A percentile compares a stretch with the other conserved stretches of the same genome.
These are phyloP conservation scores for Acer yangbiense DNA, from an alignment of 345 rosid genomes.

Conservation along the genomic window DNA sequence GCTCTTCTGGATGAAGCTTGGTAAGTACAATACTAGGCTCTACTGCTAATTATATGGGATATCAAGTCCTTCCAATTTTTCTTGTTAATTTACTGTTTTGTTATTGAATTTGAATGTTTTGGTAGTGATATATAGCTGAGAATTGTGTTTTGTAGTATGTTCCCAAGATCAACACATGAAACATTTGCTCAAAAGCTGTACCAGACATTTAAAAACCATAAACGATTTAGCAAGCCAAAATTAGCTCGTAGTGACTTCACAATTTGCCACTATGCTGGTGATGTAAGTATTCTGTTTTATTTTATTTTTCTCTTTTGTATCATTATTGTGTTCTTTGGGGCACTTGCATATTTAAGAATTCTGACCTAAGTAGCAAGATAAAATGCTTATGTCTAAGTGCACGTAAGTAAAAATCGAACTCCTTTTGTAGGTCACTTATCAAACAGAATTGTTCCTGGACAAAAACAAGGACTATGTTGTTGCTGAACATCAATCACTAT, in stretches of 20 bases:
- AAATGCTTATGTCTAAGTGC: neutral
- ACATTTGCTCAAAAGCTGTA: constrained; percentile 98
- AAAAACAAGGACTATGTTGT: constrained; percentile 99
- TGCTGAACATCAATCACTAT: constrained; percentile 95
- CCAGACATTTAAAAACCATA: constrained; percentile 91
- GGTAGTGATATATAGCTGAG: constrained; percentile 24
- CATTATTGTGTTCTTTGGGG: constrained; percentile 11
- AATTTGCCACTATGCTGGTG: constrained; percentile 97
- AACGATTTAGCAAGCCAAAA: constrained; percentile 94
- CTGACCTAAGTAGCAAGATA: constrained; percentile 7
- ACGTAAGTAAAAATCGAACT: constrained; percentile 2
- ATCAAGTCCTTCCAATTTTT: constrained; percentile 8
- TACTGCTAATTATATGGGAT: constrained; percentile 5
- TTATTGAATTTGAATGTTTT: constrained; percentile 9
- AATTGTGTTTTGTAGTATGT: constrained; percentile 71
- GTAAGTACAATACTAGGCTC: constrained; percentile 46
- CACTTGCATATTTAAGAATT: constrained; percentile 17
- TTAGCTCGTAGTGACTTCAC: constrained; percentile 96
- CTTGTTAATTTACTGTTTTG: neutral
- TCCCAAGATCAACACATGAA: constrained; percentile 97
- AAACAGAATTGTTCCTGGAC: constrained; percentile 91
- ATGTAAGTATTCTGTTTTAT: constrained; percentile 53
- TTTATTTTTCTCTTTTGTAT: constrained; percentile 13
- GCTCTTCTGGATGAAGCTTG: constrained; percentile 99
- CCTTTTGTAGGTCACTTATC: constrained; percentile 84